Evolutionary conservation across 1,284 basidiomycete genomes (phyloP).

Genomic region (Ganoderma meredithae): DNA sequence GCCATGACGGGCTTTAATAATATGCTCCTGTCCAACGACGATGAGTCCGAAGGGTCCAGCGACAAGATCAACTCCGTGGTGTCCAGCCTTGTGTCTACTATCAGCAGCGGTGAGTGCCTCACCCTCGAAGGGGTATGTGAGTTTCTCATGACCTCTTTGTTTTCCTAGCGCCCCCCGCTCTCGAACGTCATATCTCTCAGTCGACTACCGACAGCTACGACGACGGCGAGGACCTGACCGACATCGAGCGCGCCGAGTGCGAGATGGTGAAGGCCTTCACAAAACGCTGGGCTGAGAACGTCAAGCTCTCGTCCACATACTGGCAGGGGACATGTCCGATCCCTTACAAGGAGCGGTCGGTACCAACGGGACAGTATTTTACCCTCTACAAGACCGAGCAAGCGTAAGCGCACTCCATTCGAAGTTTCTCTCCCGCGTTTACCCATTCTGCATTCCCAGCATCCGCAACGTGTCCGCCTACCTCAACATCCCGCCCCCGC

Average conservation of each 20-base stretch:
- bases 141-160: neutral
- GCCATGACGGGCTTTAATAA: slow-evolving; percentile 15
- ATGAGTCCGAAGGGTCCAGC: neutral
- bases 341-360: slow-evolving; percentile 9
- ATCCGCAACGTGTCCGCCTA: slow-evolving; percentile 11
- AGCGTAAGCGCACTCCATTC: slow-evolving; percentile 10
- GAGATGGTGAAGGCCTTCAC: slow-evolving; percentile 16
- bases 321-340: slow-evolving; percentile 20
- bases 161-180: slow-evolving; percentile 12
- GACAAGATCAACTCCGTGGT: neutral
- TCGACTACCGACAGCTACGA: neutral
- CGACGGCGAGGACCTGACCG: slow-evolving; percentile 6
- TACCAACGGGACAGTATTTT: slow-evolving; percentile 5
- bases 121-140: neutral
- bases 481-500: slow-evolving; percentile 14
- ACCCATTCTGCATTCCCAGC: neutral
- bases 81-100: slow-evolving; percentile 11
- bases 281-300: slow-evolving; percentile 17
- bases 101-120: slow-evolving; percentile 14
- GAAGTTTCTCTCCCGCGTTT: neutral
- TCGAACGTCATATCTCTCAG: slow-evolving; percentile 11
- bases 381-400: slow-evolving; percentile 19
- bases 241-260: slow-evolving; percentile 10
- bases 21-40: slow-evolving; percentile 4
- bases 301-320: slow-evolving; percentile 15